Evolutionary conservation across 1,284 basidiomycete species (phyloP).

Genomic region (Agaricales sp.): DNA sequence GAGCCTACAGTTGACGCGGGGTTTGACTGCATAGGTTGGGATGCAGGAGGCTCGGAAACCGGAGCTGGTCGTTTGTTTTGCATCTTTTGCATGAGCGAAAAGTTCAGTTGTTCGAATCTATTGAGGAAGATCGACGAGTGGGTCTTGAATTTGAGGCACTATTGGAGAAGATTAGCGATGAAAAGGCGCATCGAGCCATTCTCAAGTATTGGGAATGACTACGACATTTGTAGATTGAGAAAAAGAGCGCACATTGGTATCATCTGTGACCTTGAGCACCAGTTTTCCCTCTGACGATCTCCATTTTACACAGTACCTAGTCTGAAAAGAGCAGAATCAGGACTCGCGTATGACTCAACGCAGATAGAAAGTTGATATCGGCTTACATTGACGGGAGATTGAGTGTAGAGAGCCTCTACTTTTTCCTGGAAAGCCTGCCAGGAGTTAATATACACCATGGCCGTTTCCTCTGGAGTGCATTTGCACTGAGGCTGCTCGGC

Average conservation of each 20-base stretch:
- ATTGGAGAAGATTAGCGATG: background rate
- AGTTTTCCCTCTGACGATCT: slow-evolving; percentile 71
- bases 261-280: slow-evolving; percentile 86
- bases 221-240: background rate
- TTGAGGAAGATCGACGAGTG: slow-evolving; percentile 89
- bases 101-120: slow-evolving; percentile 87
- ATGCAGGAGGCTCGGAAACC: slow-evolving; percentile 9
- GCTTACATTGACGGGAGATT: slow-evolving; percentile 68
- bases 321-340: slow-evolving; percentile 30
- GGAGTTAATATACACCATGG: slow-evolving; percentile 66
- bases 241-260: slow-evolving; percentile 59
- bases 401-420: slow-evolving; percentile 70
- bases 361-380: no score
- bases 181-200: background rate
- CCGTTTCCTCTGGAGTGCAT: background rate
- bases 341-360: background rate
- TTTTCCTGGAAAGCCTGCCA: slow-evolving; percentile 84
- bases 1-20: background rate
- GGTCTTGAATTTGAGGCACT: slow-evolving; percentile 95
- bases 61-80: slow-evolving; percentile 40
- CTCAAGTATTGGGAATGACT: background rate
- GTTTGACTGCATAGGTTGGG: slow-evolving; percentile 6
- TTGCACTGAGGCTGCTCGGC: no score
- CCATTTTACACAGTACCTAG: slow-evolving; percentile 86
- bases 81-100: slow-evolving; percentile 75